phyloP scores from a whole-genome alignment of 352 stramenopile species.

The Phytophthora colocasiae region DNA sequence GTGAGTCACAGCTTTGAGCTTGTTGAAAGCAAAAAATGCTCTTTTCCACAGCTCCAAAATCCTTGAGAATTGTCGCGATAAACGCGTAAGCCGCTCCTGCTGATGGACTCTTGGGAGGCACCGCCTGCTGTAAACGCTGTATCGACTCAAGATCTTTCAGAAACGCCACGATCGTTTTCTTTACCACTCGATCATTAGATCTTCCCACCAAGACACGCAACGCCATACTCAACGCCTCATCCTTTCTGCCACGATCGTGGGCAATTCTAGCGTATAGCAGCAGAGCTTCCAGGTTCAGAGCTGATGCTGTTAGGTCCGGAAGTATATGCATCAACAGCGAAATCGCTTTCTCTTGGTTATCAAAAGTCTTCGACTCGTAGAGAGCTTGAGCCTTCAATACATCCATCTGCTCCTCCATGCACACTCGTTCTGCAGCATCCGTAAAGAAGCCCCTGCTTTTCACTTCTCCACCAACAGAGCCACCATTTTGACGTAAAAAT shows the following conservation, averaged over 20 bases:
- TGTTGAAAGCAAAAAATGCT: slow-evolving; percentile 66
- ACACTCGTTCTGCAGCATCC: slow-evolving; percentile 38
- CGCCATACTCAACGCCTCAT: slow-evolving; percentile 72
- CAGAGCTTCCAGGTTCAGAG: slow-evolving; percentile 72
- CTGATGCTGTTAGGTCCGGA: slow-evolving; percentile 53
- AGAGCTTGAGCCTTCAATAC: slow-evolving; percentile 57
- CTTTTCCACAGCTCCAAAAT: slow-evolving; percentile 62
- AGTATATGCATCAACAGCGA: slow-evolving; percentile 64
- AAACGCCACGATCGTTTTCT: slow-evolving; percentile 56
- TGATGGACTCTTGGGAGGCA: slow-evolving; percentile 48
- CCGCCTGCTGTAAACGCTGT: slow-evolving; percentile 43
- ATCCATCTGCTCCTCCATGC: slow-evolving; percentile 57
- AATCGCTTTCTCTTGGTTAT: slow-evolving; percentile 64
- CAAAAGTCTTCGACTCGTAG: slow-evolving; percentile 47
- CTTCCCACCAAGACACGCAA: slow-evolving; percentile 67
- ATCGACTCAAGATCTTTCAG: slow-evolving; percentile 46
- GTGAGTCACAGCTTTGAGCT: slow-evolving; percentile 42
- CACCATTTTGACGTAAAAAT: slow-evolving; percentile 36
- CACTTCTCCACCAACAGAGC: not conserved
- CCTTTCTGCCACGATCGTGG: slow-evolving; percentile 63
- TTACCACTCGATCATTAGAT: slow-evolving; percentile 56
- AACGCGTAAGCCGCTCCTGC: slow-evolving; percentile 76
- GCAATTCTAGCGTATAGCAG: slow-evolving; percentile 69
- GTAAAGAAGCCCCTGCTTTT: slow-evolving; percentile 36
- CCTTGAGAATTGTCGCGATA: slow-evolving; percentile 78